Evolutionary conservation across 306 rosid genomes (phyloP), one percentile per base, ranked within the genome.

Genomic region (Malus sieversii): DNA sequence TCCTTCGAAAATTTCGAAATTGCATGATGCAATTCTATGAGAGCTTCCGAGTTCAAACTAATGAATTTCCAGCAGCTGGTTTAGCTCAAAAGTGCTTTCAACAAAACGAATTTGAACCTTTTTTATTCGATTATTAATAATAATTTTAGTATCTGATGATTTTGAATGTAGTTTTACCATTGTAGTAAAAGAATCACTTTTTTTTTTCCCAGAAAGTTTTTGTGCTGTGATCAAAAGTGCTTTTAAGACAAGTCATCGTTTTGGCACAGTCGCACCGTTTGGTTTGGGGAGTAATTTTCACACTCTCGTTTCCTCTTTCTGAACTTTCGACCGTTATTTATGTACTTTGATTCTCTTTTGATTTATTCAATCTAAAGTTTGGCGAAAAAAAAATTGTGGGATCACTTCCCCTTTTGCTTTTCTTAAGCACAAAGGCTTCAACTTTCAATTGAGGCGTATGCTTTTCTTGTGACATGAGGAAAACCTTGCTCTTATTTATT

Each of bases 341-440:
- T 51, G 20, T 15, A 6, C 8, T 15, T 48, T 18, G 55, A 51
- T 51, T 51, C 55, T 51, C 20, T 16, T 51, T 0, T 51, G 20
- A 5, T 51, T 51, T 51, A 51, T 51, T 51, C 20, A 51, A 51
- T 16, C 20, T 51, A 51, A 51, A 16, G 55, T 51, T 51, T 1
- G 8, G 20, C 8, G 1, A 51, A 15, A 0, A 2, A 51, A 51
- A 15, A 15, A 1, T 38, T 38, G 42, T 51, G 55, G 20, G 20
- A 48, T 48, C 55, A 48, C 55, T 48, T 5, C 20, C 20, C 60
- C 46, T 12, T 74, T 42, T 61, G 45, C 8, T 18, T 74, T 33
- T 42, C 68, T 60, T 60, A 18, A 38, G 67, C 76, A 72, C 35
- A 72, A 72, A 72, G 38, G 23, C 25, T 58, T 60, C 68, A 25